Base-by-base conservation (phyloP, 306 rosid genomes). In the Vigna reflexopilosa region DNA sequence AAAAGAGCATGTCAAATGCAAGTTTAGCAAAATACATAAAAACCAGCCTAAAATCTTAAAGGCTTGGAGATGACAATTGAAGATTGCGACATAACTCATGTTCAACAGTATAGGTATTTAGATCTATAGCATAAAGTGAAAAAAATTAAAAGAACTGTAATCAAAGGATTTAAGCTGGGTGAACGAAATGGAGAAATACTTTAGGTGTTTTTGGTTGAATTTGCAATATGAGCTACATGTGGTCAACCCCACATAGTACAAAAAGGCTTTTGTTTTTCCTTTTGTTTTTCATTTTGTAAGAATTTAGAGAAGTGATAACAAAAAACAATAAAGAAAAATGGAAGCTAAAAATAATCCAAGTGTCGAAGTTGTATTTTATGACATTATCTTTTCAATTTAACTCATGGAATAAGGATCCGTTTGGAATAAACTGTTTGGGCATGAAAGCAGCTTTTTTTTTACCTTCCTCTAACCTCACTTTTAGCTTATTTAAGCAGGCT, bases 341-440 rank as follows among this genome's bases (percentile, higher is more conserved):
- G 55, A 76, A 62, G 74, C 45, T 2, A 58, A 63, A 58, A 80
- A 48, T 16, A 73, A 52, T 36, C 61, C 52, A 59, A n/a, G 51
- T 63, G 11, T 42, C 45, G 32, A 64, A 63, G 68, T 63, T 52
- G 52, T 50, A 24, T 26, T 58, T 17, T 57, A 58, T 17, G 63
- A 24, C 19, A 72, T 6, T 36, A 40, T 70, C 38, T 59, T 61
- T 40, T 52, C 70, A 24, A 59, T 59, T 59, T 49, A 26, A 70
- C 34, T 47, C 50, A 40, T 20, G 17, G 28, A 15, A 7, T 28
- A 45, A 69, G 54, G 52, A 40, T 3, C 38, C 65, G 13, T 26
- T 58, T 26, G 65, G 38, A 26, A 58, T 1, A 57, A 58, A 4
- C n/a, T 58, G 13, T 58, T 58, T 26, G 65, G 65, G 65, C 36